Base-by-base conservation (phyloP, 2,329 filamentous ascomycete species). In the Endoconidiophora laricicola region DNA sequence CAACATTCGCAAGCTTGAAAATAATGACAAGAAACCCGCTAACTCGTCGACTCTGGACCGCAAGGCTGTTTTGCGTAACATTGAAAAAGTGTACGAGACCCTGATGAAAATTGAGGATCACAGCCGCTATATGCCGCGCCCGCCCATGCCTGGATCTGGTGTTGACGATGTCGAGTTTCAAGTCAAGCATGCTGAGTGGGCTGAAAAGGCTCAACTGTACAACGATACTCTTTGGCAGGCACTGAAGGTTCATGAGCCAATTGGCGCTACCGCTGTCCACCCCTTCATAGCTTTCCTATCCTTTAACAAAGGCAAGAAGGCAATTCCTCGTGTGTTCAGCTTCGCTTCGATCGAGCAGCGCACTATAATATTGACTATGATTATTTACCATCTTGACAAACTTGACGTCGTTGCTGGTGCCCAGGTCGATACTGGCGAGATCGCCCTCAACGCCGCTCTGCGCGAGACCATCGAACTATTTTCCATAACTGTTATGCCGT, bases 221-320 rank as follows among this genome's bases (percentile, higher is more conserved):
- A 94, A 90, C 58, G 70, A 76, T 45, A 78, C 82, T 61, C 72
- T 98, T 10, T 98, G 91, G 91, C 70, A 75, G 40, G 78, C 84
- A 52, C 74, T 95, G 46, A 94, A 93, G 68, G 86, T 98, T 46
- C 86, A 94, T 66, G 90, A 94, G 61, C 88, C 87, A 1, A 91
- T 95, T 57, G 82, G 77, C 24, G 74, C 70, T 43, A 85, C 81
- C 48, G 76, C 83, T 3, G 72, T 79, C 16, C 91, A 98, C 63
- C 91, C 91, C 0, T 98, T 98, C 66, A 95, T 98, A 57, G 86
- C 88, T 44, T 90, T 98, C 63, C 70, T 98, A 44, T 94, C 88
- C 3, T 93, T 91, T 60, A 78, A 81, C 57, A 98, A 98, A 70
- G 91, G 91, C 60, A 96, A 95, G 69, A 94, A 91, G 69, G 86